A percentile compares a stretch with the other conserved stretches of the same genome.
These are phyloP conservation scores for Myotisia sp. DNA, from an alignment of 2,329 filamentous ascomycete genomes.

Conservation along the genomic window DNA sequence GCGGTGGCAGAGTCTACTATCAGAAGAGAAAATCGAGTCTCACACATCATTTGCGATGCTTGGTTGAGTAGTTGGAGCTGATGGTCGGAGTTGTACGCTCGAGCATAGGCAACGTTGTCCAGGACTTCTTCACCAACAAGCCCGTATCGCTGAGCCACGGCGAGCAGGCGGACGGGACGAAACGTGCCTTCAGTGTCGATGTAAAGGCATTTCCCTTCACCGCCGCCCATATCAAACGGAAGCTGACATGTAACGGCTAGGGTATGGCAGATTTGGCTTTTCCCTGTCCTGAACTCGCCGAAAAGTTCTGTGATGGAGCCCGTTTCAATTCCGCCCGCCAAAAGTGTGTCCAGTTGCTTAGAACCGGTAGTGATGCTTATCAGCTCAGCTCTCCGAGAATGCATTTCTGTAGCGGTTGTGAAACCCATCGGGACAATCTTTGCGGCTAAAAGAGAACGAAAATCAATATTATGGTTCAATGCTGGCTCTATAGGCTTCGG, in stretches of 20 bases:
- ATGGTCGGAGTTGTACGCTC: conserved; percentile 96
- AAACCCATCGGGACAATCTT: conserved; percentile 98
- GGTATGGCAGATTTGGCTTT: conserved; percentile 97
- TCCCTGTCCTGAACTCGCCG: conserved; percentile 93
- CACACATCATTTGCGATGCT: conserved; percentile 97
- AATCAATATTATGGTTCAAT: not conserved
- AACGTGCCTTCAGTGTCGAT: conserved; percentile 98
- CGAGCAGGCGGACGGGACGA: conserved; percentile 73
- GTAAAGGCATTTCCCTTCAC: conserved; percentile 95
- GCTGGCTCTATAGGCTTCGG: not conserved
- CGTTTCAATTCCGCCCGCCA: conserved; percentile 90
- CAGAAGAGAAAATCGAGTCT: conserved; percentile 89
- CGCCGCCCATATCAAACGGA: conserved; percentile 96
- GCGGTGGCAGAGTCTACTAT: conserved; percentile 93
- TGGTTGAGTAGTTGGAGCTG: conserved; percentile 90
- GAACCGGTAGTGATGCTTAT: conserved; percentile 97
- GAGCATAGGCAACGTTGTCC: conserved; percentile 95
- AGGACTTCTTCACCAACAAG: conserved; percentile 92
- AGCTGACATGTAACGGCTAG: conserved; percentile 96
- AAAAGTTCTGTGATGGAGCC: conserved; percentile 97
- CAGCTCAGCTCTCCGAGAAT: conserved; percentile 85
- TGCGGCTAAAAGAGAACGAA: conserved; percentile 45
- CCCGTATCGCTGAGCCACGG: conserved; percentile 87
- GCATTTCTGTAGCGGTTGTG: conserved; percentile 98
- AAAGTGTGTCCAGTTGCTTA: conserved; percentile 87